A percentile compares a stretch with the other conserved stretches of the same genome.
phyloP scores from a whole-genome alignment of 176 grass and related monocot genomes.

The Zea luxurians region DNA sequence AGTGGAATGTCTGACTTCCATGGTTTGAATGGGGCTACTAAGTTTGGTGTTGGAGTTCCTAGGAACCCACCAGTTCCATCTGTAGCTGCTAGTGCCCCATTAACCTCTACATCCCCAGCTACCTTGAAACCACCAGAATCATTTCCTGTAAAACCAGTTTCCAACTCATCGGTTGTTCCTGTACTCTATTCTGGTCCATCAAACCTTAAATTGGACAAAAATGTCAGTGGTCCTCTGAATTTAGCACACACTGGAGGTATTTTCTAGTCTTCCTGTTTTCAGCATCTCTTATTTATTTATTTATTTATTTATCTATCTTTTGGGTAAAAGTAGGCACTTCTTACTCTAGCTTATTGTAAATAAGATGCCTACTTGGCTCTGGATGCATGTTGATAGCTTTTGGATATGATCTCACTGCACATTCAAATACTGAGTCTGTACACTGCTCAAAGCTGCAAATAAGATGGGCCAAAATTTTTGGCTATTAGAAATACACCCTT shows the following conservation, averaged over 20 bases:
- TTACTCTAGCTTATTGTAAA: constrained; percentile 19
- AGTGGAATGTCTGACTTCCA: constrained; percentile 48
- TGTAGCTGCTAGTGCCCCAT: constrained; percentile 39
- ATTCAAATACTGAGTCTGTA: not conserved
- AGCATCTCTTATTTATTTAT: constrained; percentile 7
- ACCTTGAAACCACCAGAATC: constrained; percentile 46
- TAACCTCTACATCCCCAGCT: constrained; percentile 43
- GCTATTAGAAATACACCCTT: not conserved
- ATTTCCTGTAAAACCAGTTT: constrained; percentile 47
- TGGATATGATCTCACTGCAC: constrained; percentile 24
- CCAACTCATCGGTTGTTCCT: constrained; percentile 45
- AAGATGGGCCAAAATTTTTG: not conserved
- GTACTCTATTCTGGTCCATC: constrained; percentile 41
- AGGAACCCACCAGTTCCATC: constrained; percentile 31
- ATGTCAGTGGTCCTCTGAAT: constrained; percentile 54
- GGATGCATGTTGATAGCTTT: constrained; percentile 32
- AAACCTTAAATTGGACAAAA: constrained; percentile 53
- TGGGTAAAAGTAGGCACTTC: not conserved
- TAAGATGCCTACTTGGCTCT: constrained; percentile 27
- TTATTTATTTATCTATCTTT: not conserved
- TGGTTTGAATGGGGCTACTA: constrained; percentile 55
- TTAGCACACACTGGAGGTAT: constrained; percentile 56
- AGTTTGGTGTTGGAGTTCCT: constrained; percentile 46
- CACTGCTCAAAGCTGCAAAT: not conserved
- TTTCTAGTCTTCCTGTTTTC: constrained; percentile 33